phyloP scores from a whole-genome alignment of 2,329 filamentous ascomycete species.

The Byssoonygena ceratinophila region DNA sequence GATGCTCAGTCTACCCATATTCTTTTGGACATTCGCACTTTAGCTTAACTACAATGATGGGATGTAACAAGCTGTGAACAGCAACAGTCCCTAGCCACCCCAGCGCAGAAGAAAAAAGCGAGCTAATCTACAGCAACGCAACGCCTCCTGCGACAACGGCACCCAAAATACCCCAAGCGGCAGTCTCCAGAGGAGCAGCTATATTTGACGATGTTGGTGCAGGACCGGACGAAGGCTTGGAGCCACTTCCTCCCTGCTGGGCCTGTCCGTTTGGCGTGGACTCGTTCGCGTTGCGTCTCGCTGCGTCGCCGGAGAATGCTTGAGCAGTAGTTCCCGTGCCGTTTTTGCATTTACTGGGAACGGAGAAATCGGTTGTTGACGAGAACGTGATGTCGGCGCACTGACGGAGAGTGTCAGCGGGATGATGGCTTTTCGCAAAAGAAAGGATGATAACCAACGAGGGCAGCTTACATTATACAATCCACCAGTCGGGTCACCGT shows the following conservation, averaged over 20 bases:
- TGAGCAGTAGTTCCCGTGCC: conserved; percentile 45
- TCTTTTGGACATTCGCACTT: no score
- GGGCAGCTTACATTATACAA: conserved; percentile 54
- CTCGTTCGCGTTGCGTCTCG: conserved; percentile 37
- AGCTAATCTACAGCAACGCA: conserved; percentile 22
- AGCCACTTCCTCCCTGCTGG: conserved; percentile 17
- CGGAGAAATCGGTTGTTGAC: conserved; percentile 39
- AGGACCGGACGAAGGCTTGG: neutral
- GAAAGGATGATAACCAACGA: neutral
- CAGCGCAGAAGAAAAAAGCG: no score
- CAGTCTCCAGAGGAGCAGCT: conserved; percentile 27
- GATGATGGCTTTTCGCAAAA: neutral
- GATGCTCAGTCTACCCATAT: no score
- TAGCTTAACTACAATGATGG: no score
- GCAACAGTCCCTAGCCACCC: no score
- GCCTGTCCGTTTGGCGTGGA: conserved; percentile 28
- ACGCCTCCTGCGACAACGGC: conserved; percentile 27
- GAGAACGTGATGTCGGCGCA: conserved; percentile 65
- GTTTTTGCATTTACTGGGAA: conserved; percentile 46
- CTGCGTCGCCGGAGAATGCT: conserved; percentile 31
- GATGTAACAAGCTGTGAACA: no score
- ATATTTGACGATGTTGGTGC: conserved; percentile 22
- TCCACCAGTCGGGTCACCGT: conserved; percentile 48
- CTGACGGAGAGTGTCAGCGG: conserved; percentile 27
- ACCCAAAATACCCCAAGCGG: conserved; percentile 30